These are phyloP conservation scores for Penicillium sp. DNA, from an alignment of 2,329 filamentous ascomycete genomes.

Conservation along the genomic window DNA sequence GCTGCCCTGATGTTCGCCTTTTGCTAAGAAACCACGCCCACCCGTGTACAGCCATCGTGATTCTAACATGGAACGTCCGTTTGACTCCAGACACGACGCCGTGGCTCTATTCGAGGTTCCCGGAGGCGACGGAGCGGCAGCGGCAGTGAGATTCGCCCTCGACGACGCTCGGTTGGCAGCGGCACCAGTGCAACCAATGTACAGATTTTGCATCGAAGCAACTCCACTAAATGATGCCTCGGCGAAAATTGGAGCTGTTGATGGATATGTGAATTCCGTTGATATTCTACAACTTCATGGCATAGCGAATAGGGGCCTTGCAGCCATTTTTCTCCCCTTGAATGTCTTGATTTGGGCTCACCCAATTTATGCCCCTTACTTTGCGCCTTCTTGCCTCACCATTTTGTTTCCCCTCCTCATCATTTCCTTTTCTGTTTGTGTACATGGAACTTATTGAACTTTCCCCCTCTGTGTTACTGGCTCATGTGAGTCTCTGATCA, in stretches of 20 bases:
- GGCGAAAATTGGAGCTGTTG: conserved; percentile 11
- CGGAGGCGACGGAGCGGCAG: conserved; percentile 40
- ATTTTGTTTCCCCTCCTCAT: conserved; percentile 20
- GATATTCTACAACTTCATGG: conserved; percentile 28
- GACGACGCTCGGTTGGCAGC: conserved; percentile 37
- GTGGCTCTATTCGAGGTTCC: conserved; percentile 38
- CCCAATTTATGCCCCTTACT: conserved; percentile 17
- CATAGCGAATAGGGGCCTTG: conserved; percentile 36
- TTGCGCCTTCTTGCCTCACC: conserved; percentile 17
- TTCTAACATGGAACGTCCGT: conserved; percentile 45
- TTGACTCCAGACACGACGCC: conserved; percentile 44
- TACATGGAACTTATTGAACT: conserved; percentile 39
- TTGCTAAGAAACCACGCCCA: conserved; percentile 39
- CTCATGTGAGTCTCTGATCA: conserved; percentile 19
- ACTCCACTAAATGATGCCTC: conserved; percentile 37
- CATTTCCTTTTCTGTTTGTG: conserved; percentile 33
- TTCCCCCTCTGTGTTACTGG: conserved; percentile 26
- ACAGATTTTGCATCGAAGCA: conserved; percentile 39
- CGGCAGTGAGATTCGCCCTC: conserved; percentile 39
- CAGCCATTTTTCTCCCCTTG: conserved; percentile 28
- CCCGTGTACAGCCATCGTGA: conserved; percentile 40
- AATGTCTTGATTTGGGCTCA: conserved; percentile 22
- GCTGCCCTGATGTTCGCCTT: conserved; percentile 26
- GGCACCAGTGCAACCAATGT: conserved; percentile 32
- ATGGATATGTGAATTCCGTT: conserved; percentile 23